phyloP scores from a whole-genome alignment of 495 filamentous ascomycete genomes.

The Cladorrhinum samala region DNA sequence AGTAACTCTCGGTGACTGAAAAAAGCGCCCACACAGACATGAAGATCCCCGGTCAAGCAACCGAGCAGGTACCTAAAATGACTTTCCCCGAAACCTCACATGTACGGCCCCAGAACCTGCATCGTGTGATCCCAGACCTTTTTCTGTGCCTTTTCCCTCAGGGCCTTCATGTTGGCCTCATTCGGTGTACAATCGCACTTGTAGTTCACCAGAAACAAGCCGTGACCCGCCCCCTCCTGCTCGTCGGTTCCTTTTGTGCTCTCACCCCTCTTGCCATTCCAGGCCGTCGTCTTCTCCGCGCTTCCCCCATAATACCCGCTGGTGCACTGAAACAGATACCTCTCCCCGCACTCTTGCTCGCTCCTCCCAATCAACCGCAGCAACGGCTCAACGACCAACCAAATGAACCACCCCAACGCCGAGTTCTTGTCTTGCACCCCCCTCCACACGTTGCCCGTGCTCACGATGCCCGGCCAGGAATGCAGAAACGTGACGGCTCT shows the following conservation, averaged over 20 bases:
- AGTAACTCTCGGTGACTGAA: too few relatives aligned
- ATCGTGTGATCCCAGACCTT: background rate
- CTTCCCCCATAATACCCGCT: slow-evolving; percentile 30
- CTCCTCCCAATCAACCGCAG: slow-evolving; percentile 10
- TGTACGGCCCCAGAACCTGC: too few relatives aligned
- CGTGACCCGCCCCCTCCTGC: background rate
- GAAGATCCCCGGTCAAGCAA: too few relatives aligned
- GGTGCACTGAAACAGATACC: slow-evolving; percentile 27
- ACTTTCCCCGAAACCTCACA: too few relatives aligned
- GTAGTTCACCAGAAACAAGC: background rate
- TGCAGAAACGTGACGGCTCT: slow-evolving; percentile 32
- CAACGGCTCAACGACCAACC: slow-evolving; percentile 18
- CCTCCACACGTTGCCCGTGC: slow-evolving; percentile 30
- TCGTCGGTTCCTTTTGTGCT: background rate
- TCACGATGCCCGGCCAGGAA: slow-evolving; percentile 29
- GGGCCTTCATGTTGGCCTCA: background rate
- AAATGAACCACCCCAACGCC: slow-evolving; percentile 14
- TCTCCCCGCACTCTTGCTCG: slow-evolving; percentile 28
- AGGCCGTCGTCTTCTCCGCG: slow-evolving; percentile 18
- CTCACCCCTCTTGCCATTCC: slow-evolving; percentile 13
- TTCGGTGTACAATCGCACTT: background rate
- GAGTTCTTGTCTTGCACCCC: slow-evolving; percentile 17
- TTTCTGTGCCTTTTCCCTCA: background rate
- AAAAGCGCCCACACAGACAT: too few relatives aligned
- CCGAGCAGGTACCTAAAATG: too few relatives aligned